A percentile compares a stretch with the other conserved stretches of the same genome.
Evolutionary conservation across 441 rosid species (phyloP).

Genomic region (Sinapis alba): DNA sequence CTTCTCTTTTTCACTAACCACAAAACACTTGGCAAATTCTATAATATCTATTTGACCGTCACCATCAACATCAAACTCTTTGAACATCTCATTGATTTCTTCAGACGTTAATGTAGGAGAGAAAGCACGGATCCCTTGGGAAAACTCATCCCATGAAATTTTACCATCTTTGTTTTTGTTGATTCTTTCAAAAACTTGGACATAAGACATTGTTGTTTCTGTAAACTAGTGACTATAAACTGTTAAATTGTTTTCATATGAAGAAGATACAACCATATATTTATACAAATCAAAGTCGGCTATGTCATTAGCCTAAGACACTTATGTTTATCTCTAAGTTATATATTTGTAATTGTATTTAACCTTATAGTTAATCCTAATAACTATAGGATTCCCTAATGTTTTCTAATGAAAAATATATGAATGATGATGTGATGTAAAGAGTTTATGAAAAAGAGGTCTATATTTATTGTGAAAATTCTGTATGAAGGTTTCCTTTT

Average conservation of each 20-base stretch:
- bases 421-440: background rate
- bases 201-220: constrained; percentile 11
- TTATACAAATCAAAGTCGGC: no score
- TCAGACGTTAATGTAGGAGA: constrained; percentile 9
- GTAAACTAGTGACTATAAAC: no score
- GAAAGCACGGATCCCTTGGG: constrained; percentile 4
- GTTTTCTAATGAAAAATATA: background rate
- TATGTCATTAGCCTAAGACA: no score
- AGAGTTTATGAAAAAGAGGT: background rate
- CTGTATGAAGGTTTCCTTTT: background rate
- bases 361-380: no score
- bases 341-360: no score
- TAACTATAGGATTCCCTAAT: no score
- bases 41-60: constrained; percentile 1
- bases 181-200: background rate
- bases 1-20: background rate
- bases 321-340: no score
- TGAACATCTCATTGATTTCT: constrained; percentile 30
- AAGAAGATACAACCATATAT: no score
- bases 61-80: constrained; percentile 14
- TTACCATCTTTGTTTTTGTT: constrained; percentile 34
- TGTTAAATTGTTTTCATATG: no score
- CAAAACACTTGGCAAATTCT: constrained; percentile 4
- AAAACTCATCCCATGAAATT: constrained; percentile 30
- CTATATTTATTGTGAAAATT: background rate